phyloP scores from a whole-genome alignment of 2,329 filamentous ascomycete species.

The Leptographium procerum region DNA sequence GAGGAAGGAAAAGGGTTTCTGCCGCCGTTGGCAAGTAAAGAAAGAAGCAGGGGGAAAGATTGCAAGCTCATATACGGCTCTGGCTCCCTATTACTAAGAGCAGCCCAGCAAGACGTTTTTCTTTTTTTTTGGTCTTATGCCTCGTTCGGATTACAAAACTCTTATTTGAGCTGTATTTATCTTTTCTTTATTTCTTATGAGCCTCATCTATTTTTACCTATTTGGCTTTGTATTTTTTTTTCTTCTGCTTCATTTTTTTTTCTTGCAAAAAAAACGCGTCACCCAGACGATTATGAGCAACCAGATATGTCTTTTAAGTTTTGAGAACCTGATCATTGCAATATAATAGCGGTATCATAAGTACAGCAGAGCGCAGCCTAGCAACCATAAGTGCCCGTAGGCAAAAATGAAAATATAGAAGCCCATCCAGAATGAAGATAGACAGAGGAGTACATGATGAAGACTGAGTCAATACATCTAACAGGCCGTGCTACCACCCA shows the following conservation, averaged over 20 bases:
- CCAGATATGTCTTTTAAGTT: neutral
- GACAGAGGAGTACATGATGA: too few species aligned
- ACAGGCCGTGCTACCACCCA: neutral
- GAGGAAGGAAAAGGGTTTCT: too few species aligned
- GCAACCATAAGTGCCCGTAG: neutral
- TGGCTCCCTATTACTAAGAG: too few species aligned
- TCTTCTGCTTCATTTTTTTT: neutral
- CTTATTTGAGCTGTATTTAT: too few species aligned
- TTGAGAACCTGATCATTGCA: neutral
- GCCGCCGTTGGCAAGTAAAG: too few species aligned
- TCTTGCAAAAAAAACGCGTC: neutral
- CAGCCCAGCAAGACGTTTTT: too few species aligned
- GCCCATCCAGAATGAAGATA: too few species aligned
- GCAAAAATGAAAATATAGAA: neutral
- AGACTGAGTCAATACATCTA: neutral
- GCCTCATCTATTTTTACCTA: neutral
- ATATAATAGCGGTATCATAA: neutral
- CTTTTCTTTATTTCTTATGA: neutral
- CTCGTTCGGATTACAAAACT: too few species aligned
- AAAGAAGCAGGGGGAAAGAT: too few species aligned
- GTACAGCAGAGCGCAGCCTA: neutral
- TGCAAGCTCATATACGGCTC: too few species aligned
- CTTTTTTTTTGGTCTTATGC: too few species aligned
- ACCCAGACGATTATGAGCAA: neutral
- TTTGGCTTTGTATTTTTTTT: neutral